Base-by-base conservation (phyloP, 1,284 basidiomycete species). In the Puccinia novopanici region DNA sequence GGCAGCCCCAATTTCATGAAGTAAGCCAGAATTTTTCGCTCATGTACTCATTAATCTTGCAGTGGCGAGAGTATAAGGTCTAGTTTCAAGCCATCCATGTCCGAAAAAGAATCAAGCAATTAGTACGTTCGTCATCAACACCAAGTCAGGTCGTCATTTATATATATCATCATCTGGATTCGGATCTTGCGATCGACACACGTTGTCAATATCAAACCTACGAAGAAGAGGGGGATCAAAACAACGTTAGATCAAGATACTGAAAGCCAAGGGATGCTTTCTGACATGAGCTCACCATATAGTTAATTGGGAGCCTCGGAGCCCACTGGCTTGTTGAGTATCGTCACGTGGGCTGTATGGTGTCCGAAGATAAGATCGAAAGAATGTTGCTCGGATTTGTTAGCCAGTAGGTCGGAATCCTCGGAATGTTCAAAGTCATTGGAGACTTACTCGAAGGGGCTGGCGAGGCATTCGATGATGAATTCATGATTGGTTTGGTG, bases 1-100 rank as follows among this genome's bases (percentile, higher is more conserved):
- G 87, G 87, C 22, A 93, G 86, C 9, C 92, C 92, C 42, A 94
- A 87, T 30, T 87, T 86, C 4, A 91, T 87, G 83, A 95, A 94
- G 86, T 94, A 95, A 45, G 89, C 92, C 92, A 72, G 67, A 65
- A 79, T 79, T 40, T 72, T 22, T 79, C 19, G 54, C 48, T 72
- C 77, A 79, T 79, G 40, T 24, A 45, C 59, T 79, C 68, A 27
- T 79, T 72, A 34, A 79, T 65, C 40, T 70, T 57, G 52, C 68
- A 61, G 22, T 63, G 63, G 5, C 68, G 68, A 22, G 77, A 79
- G 52, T 79, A 79, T 22, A 79, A 40, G 54, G 77, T 79, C 77
- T 79, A 40, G 48, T 71, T 5, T n/a, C 13, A 54, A 54, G 13
- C 24, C 27, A 71, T 6, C 17, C 12, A 30, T 27, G 24, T 63